Evolutionary conservation across 176 grass and related monocot genomes (phyloP).

Genomic region (Saccharum officinarum): DNA sequence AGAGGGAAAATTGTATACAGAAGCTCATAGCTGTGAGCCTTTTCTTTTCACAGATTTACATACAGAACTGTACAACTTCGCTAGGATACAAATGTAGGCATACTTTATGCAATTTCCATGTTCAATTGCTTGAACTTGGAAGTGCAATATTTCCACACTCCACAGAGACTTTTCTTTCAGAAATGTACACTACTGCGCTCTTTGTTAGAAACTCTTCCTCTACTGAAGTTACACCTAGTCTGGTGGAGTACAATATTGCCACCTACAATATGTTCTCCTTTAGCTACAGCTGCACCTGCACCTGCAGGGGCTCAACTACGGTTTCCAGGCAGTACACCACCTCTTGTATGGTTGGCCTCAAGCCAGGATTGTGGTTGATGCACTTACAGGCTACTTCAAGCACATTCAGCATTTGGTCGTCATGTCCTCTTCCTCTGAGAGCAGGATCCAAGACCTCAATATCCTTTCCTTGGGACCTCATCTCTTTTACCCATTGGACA

Average conservation of each 20-base stretch:
- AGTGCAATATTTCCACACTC: background rate
- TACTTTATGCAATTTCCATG: background rate
- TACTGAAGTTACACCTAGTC: conserved; percentile 31
- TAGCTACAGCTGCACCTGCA: conserved; percentile 15
- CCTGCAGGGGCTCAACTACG: conserved; percentile 31
- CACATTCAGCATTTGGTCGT: conserved; percentile 72
- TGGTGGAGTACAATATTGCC: conserved; percentile 21
- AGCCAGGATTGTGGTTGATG: conserved; percentile 61
- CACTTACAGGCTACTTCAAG: conserved; percentile 75
- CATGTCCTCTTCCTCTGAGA: conserved; percentile 55
- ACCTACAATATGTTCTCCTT: conserved; percentile 17
- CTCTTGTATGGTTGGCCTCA: conserved; percentile 69
- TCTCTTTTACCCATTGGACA: conserved; percentile 69
- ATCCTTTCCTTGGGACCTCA: conserved; percentile 52
- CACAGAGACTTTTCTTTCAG: background rate
- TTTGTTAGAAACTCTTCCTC: conserved; percentile 39
- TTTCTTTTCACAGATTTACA: too few species aligned
- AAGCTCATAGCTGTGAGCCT: background rate
- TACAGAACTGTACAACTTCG: conserved; percentile 9
- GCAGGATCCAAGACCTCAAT: conserved; percentile 55
- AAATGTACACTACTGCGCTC: conserved; percentile 25
- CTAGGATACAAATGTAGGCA: conserved; percentile 9
- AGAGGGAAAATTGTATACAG: background rate
- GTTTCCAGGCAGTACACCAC: conserved; percentile 63
- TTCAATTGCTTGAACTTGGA: background rate